Evolutionary conservation across 805 yeast species (phyloP), one percentile per base, ranked within the genome.

Genomic region (Candida adriatica): DNA sequence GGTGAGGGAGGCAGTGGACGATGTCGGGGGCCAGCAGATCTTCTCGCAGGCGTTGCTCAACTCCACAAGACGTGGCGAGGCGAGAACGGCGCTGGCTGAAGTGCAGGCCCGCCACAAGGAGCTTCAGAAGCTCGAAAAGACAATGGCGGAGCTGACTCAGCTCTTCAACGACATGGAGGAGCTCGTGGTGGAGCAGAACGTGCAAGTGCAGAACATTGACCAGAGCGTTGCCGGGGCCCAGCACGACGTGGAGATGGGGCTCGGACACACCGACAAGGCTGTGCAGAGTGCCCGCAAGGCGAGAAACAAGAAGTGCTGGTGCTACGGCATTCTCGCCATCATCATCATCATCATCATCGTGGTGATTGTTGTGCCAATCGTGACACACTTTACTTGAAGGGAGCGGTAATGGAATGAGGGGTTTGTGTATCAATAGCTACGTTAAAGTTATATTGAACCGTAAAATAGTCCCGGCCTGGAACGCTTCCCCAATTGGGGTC

Each of bases 21-120:
- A 86, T 50, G 75, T 74, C 34, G 83, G 81, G 43, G 82, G 86
- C 33, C 87, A 81, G 55, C 97, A 90, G 63, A 84, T 88, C 48
- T 92, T 92, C 63, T 86, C 94, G 38, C 95, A 87, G 61, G 96
- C 96, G 23, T 68, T 86, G 43, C 67, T 80, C 64, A 81, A 81
- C 60, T 79, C 87, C 33, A 83, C 84, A 55, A 79, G 94, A 62
- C 75, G 87, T 54, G 95, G 95, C 48, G 96, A 92, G 62, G 96
- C 97, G 26, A 76, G 92, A 58, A 77, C 96, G 20, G 97, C 94
- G 3, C 71, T 92, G 48, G 84, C 86, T 51, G 97, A 92, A 64
- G 97, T 92, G 35, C 96, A 90, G 64, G 78, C 83, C 31, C 79
- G 98, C 64, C 97, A 92, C 65, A 79, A 82, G 56, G 97, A 92